A percentile compares a stretch with the other conserved stretches of the same genome.
phyloP scores from a whole-genome alignment of 352 stramenopile species.

The Saprolegnia parasitica region DNA sequence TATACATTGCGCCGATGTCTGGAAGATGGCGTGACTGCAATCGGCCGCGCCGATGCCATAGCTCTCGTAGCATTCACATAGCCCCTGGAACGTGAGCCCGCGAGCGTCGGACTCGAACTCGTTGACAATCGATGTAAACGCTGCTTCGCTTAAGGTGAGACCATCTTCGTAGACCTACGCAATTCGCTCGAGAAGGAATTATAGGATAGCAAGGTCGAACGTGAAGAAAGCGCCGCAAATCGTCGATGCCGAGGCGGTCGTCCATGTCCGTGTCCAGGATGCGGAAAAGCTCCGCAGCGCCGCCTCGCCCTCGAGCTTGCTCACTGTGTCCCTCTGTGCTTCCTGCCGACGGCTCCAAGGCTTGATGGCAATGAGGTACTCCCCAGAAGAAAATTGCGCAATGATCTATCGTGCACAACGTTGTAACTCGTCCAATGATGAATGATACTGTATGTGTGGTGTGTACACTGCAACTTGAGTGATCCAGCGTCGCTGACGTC shows the following conservation, averaged over 20 bases:
- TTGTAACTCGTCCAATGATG: background rate
- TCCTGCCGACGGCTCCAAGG: background rate
- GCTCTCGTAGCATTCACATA: constrained; percentile 6
- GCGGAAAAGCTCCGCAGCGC: constrained; percentile 7
- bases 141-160: background rate
- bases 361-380: constrained; percentile 20
- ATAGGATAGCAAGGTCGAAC: background rate
- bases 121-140: constrained; percentile 11
- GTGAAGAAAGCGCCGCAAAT: constrained; percentile 8
- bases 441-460: too few species aligned
- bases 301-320: background rate
- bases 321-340: background rate
- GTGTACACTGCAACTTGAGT: background rate
- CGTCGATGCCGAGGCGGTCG: background rate
- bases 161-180: constrained; percentile 24
- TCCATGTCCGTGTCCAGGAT: constrained; percentile 20
- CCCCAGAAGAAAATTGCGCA: background rate
- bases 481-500: background rate
- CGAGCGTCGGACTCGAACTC: constrained; percentile 18
- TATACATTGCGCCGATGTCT: constrained; percentile 6
- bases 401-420: background rate
- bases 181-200: background rate
- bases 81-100: constrained; percentile 6
- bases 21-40: background rate
- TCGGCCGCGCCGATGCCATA: background rate